Evolutionary conservation across 1,139 yeast genomes (phyloP).

Genomic region (Candida gigantensis): DNA sequence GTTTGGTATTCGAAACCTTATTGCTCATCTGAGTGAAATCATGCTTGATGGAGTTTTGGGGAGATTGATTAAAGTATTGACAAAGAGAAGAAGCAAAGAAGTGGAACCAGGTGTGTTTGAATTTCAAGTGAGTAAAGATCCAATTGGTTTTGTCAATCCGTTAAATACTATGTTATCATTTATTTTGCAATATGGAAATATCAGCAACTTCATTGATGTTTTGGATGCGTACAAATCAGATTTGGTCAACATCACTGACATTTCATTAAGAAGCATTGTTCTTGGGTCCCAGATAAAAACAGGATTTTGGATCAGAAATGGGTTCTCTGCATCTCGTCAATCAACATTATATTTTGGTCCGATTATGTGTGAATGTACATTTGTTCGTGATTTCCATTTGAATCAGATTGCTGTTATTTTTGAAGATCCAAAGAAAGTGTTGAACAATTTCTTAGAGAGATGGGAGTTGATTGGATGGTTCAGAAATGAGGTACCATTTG

Average conservation of each 20-base stretch:
- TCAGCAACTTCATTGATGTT: slow-evolving; percentile 19
- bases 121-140: slow-evolving; percentile 49
- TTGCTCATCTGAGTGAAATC: slow-evolving; percentile 30
- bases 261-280: slow-evolving; percentile 62
- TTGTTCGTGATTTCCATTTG: slow-evolving; percentile 54
- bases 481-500: slow-evolving; percentile 32
- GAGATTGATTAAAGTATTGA: slow-evolving; percentile 6
- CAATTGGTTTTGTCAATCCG: slow-evolving; percentile 60
- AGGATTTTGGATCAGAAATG: slow-evolving; percentile 92
- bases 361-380: slow-evolving; percentile 37
- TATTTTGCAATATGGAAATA: slow-evolving; percentile 35
- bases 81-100: slow-evolving; percentile 21
- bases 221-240: slow-evolving; percentile 22
- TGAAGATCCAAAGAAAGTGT: slow-evolving; percentile 44
- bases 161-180: slow-evolving; percentile 54
- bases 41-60: slow-evolving; percentile 15
- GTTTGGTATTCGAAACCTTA: slow-evolving; percentile 45
- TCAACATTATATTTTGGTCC: slow-evolving; percentile 37
- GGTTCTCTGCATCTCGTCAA: slow-evolving; percentile 53
- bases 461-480: slow-evolving; percentile 65
- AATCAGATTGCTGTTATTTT: slow-evolving; percentile 54
- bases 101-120: slow-evolving; percentile 40
- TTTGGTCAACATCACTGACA: slow-evolving; percentile 51
- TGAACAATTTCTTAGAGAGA: slow-evolving; percentile 53
- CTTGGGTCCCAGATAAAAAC: slow-evolving; percentile 71